Percentiles rank a stretch among this genome's conserved stretches.
These are phyloP conservation scores for Suillus paluster DNA, from an alignment of 768 basidiomycete genomes.

Conservation along the genomic window DNA sequence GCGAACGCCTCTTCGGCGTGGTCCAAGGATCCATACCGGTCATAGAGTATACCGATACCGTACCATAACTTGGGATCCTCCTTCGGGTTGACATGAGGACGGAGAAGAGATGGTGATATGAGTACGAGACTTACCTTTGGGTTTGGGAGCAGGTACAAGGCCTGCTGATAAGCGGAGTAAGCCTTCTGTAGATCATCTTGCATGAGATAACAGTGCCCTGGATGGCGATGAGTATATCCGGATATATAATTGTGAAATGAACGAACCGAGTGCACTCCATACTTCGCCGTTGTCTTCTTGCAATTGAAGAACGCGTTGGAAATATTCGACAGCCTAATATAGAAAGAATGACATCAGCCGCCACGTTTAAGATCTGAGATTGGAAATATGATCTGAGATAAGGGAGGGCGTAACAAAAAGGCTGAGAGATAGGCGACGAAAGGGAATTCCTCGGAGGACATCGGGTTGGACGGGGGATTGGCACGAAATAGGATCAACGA, in stretches of 20 bases:
- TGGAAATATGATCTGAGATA: conserved; percentile 17
- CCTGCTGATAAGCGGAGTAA: conserved; percentile 98
- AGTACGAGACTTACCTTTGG: conserved; percentile 70
- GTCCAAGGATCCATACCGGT: conserved; percentile 97
- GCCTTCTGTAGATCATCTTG: conserved; percentile 99
- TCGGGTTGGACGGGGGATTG: conserved; percentile 31
- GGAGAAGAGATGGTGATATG: conserved; percentile 6
- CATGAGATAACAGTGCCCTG: conserved; percentile 98
- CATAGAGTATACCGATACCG: conserved; percentile 98
- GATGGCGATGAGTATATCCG: conserved; percentile 16
- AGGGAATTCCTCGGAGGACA: conserved; percentile 34
- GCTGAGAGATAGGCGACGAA: conserved; percentile 14
- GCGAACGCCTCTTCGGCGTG: conserved; percentile 99
- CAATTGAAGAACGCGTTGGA: conserved; percentile 87
- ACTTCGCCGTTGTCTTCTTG: conserved; percentile 98
- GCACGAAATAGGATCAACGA: conserved; percentile 21
- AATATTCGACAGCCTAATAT: conserved; percentile 91
- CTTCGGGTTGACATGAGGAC: conserved; percentile 34
- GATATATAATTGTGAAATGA: conserved; percentile 23
- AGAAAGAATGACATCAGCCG: conserved; percentile 34
- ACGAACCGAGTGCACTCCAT: conserved; percentile 91
- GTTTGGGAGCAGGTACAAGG: conserved; percentile 92
- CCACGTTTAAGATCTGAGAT: conserved; percentile 28
- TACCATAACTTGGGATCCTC: conserved; percentile 99
- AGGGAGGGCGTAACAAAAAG: conserved; percentile 15